Evolutionary conservation across 805 yeast genomes (phyloP).

Genomic region (Zygotorulaspora danielsina): DNA sequence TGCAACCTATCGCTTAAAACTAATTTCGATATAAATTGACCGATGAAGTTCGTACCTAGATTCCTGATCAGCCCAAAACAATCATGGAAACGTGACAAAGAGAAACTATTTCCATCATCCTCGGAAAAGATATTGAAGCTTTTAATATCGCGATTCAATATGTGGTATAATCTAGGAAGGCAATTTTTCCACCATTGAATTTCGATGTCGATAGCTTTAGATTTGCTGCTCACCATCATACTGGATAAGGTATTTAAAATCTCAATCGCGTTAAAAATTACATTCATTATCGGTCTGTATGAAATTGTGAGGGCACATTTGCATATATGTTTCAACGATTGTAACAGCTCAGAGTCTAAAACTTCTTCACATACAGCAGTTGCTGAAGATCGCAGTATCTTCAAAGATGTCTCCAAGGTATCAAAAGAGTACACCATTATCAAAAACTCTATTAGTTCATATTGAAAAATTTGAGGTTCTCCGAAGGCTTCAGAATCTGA

Average conservation of each 20-base stretch:
- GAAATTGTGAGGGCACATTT: slow-evolving; percentile 42
- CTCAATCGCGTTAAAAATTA: slow-evolving; percentile 51
- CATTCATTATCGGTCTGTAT: slow-evolving; percentile 48
- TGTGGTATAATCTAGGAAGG: slow-evolving; percentile 22
- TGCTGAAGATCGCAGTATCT: slow-evolving; percentile 24
- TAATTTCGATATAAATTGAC: slow-evolving; percentile 21
- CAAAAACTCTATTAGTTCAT: slow-evolving; percentile 47
- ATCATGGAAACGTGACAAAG: slow-evolving; percentile 18
- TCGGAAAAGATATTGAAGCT: slow-evolving; percentile 12
- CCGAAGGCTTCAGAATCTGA: slow-evolving; percentile 24
- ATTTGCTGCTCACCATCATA: slow-evolving; percentile 9
- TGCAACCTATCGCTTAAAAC: slow-evolving; percentile 22
- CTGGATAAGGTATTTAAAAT: slow-evolving; percentile 45
- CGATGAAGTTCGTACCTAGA: slow-evolving; percentile 27
- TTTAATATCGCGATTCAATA: slow-evolving; percentile 20
- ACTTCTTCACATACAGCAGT: slow-evolving; percentile 15
- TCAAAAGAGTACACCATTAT: slow-evolving; percentile 51
- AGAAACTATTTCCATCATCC: slow-evolving; percentile 5
- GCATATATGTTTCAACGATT: slow-evolving; percentile 33
- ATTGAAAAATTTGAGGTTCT: slow-evolving; percentile 40
- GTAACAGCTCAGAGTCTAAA: slow-evolving; percentile 20
- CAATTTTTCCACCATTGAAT: slow-evolving; percentile 30
- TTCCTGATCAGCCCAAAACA: slow-evolving; percentile 28
- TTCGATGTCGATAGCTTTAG: slow-evolving; percentile 5
- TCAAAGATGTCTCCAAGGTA: slow-evolving; percentile 46